Percentiles rank a stretch among this genome's conserved stretches.
phyloP scores from a whole-genome alignment of 2,329 filamentous ascomycete genomes.

The Dothideomycetes sp. region DNA sequence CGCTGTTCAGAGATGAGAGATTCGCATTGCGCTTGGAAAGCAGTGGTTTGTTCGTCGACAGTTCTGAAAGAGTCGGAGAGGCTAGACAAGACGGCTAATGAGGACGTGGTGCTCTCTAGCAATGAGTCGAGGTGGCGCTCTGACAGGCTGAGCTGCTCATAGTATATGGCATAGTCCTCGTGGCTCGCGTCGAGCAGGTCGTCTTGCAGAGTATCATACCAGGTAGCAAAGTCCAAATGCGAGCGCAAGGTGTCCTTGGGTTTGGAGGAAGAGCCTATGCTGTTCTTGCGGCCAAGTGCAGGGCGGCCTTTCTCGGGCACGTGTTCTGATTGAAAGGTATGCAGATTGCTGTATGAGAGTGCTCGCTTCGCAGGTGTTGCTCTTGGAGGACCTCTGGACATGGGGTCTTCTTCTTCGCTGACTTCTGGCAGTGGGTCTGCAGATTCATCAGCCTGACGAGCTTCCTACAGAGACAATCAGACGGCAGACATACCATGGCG shows the following conservation, averaged over 20 bases:
- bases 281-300: slow-evolving; percentile 31
- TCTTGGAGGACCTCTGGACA: slow-evolving; percentile 52
- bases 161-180: slow-evolving; percentile 71
- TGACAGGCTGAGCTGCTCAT: slow-evolving; percentile 70
- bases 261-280: slow-evolving; percentile 15
- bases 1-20: slow-evolving; percentile 74
- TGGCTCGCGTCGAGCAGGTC: slow-evolving; percentile 73
- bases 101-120: slow-evolving; percentile 64
- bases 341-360: slow-evolving; percentile 72
- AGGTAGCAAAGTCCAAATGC: slow-evolving; percentile 49
- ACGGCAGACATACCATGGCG: slow-evolving; percentile 26
- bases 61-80: slow-evolving; percentile 79
- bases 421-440: slow-evolving; percentile 50
- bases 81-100: slow-evolving; percentile 65
- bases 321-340: slow-evolving; percentile 40
- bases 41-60: slow-evolving; percentile 84
- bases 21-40: slow-evolving; percentile 87
- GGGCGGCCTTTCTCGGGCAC: too few relatives aligned
- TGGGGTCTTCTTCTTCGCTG: slow-evolving; percentile 47
- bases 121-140: slow-evolving; percentile 74
- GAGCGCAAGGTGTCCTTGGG: slow-evolving; percentile 40
- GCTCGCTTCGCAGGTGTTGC: slow-evolving; percentile 57
- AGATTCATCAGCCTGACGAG: slow-evolving; percentile 44
- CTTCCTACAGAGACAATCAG: slow-evolving; percentile 43
- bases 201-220: slow-evolving; percentile 52